These are phyloP conservation scores for Diaporthe destruens DNA, from an alignment of 2,329 filamentous ascomycete genomes.

Conservation along the genomic window DNA sequence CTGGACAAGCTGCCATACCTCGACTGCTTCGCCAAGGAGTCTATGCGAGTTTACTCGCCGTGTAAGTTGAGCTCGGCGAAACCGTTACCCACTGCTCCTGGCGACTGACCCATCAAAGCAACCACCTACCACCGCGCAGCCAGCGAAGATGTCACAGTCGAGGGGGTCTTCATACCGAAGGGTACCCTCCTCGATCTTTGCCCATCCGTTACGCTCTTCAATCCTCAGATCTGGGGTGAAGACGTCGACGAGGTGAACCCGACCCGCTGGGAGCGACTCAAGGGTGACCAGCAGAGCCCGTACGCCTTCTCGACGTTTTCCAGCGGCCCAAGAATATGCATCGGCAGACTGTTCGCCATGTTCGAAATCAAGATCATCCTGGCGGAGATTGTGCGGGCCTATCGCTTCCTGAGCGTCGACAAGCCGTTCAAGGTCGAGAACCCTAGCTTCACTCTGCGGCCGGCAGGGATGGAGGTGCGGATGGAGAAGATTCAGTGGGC, in stretches of 20 bases:
- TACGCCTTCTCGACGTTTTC: slow-evolving; percentile 54
- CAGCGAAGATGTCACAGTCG: slow-evolving; percentile 43
- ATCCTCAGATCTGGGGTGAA: slow-evolving; percentile 46
- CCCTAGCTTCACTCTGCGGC: slow-evolving; percentile 24
- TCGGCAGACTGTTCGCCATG: slow-evolving; percentile 52
- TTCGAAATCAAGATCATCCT: slow-evolving; percentile 56
- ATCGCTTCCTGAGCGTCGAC: slow-evolving; percentile 47
- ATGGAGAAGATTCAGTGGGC: background rate
- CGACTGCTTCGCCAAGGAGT: slow-evolving; percentile 52
- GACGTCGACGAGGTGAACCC: slow-evolving; percentile 46
- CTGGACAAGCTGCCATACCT: slow-evolving; percentile 51
- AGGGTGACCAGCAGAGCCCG: slow-evolving; percentile 45
- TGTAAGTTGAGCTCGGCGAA: slow-evolving; percentile 41
- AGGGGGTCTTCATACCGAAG: slow-evolving; percentile 46
- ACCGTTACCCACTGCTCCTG: background rate
- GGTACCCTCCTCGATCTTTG: slow-evolving; percentile 45
- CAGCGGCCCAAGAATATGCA: slow-evolving; percentile 54
- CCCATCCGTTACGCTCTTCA: slow-evolving; percentile 43
- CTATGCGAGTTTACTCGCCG: slow-evolving; percentile 51
- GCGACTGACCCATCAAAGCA: background rate
- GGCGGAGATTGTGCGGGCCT: slow-evolving; percentile 50
- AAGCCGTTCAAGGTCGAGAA: slow-evolving; percentile 33
- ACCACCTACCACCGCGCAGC: slow-evolving; percentile 38
- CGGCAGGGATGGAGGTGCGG: slow-evolving; percentile 7
- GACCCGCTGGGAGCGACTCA: slow-evolving; percentile 45